These are phyloP conservation scores for Cadophora sp. DNA, from an alignment of 2,329 filamentous ascomycete species.

Conservation along the genomic window DNA sequence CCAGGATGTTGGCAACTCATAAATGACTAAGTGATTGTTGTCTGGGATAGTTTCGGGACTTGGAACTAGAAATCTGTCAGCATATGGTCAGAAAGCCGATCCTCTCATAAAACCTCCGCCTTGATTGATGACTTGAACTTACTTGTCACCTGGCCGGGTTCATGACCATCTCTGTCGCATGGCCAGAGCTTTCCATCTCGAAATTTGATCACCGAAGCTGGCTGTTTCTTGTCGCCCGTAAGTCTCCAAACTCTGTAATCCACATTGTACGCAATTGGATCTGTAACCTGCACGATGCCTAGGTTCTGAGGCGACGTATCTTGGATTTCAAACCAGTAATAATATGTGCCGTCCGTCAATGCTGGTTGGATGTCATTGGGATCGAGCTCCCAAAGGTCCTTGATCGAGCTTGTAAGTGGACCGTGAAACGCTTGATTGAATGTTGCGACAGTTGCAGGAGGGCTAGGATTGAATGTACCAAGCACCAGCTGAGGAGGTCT, in stretches of 20 bases:
- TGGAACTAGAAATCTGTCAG: not conserved
- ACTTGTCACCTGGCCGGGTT: slow-evolving; percentile 21
- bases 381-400: slow-evolving; percentile 33
- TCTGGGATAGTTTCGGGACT: slow-evolving; percentile 25
- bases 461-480: slow-evolving; percentile 11
- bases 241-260: slow-evolving; percentile 20
- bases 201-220: slow-evolving; percentile 29
- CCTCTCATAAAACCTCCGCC: too few species aligned
- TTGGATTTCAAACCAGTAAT: slow-evolving; percentile 31
- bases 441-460: slow-evolving; percentile 14
- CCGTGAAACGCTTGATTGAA: slow-evolving; percentile 20
- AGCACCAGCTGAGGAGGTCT: slow-evolving; percentile 24
- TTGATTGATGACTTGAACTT: not conserved
- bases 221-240: slow-evolving; percentile 25
- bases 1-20: slow-evolving; percentile 32
- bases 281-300: slow-evolving; percentile 26
- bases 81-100: too few species aligned
- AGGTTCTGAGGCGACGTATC: slow-evolving; percentile 28
- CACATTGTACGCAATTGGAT: slow-evolving; percentile 31
- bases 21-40: slow-evolving; percentile 32
- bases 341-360: slow-evolving; percentile 23
- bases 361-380: slow-evolving; percentile 24
- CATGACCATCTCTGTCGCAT: slow-evolving; percentile 31
- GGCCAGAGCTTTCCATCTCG: slow-evolving; percentile 31
- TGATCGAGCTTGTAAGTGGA: slow-evolving; percentile 12